Evolutionary conservation across 208 protist species (phyloP), one percentile per base, ranked within the genome.

Genomic region (Blechomonas ayalai): DNA sequence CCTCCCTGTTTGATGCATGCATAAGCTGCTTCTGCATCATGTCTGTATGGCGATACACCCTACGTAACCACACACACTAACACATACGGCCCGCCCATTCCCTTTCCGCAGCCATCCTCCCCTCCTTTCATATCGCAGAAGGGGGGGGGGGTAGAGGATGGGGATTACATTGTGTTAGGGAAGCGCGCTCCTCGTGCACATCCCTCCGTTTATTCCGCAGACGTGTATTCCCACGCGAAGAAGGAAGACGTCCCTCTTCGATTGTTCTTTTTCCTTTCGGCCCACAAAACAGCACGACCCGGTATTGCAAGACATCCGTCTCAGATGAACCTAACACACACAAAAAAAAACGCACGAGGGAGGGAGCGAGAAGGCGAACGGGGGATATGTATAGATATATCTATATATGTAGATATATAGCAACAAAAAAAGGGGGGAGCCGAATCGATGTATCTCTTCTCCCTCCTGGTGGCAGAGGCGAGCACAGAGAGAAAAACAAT

Each of bases 371-470:
- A 6, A 45, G 2, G 37, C 34, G 4, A 51, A 29, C 25, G 12
- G 31, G 27, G 5, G 4, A 36, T 28, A 12, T 5, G 20, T 59
- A 31, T 34, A 37, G 36, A 13, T 26, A 27, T 59, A n/a, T 34
- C 33, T 59, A 40, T 63, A 23, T 56, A 40, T 68, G 33, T 51
- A 38, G 26, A 45, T 35, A 15, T 20, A 37, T 3, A 52, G 22
- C 4, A 46, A 56, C 28, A 16, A 36, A 37, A 34, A 44, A 53
- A 49, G 35, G 35, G n/a, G n/a, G n/a, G n/a, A n/a, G n/a, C n/a
- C n/a, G n/a, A n/a, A n/a, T n/a, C n/a, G n/a, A n/a, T n/a, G n/a
- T n/a, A n/a, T n/a, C n/a, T n/a, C n/a, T n/a, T n/a, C n/a, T n/a
- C n/a, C n/a, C n/a, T n/a, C n/a, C n/a, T n/a, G n/a, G n/a, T n/a